These are phyloP conservation scores for Trichosporon sp. DNA, from an alignment of 1,284 basidiomycete species.

Conservation along the genomic window DNA sequence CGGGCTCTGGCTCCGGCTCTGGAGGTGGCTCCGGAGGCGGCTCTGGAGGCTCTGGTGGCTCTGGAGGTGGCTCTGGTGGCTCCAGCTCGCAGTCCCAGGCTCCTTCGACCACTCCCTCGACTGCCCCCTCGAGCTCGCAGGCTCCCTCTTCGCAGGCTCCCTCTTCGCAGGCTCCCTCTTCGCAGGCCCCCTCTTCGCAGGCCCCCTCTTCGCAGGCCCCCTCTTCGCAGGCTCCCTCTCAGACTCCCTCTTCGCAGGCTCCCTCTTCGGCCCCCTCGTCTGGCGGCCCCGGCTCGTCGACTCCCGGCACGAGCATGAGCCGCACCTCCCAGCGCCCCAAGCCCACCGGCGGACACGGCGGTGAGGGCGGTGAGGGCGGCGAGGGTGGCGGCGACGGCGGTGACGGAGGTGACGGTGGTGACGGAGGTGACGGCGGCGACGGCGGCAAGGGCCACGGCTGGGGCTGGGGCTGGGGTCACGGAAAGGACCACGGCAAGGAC, in stretches of 20 bases:
- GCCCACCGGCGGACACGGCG: background rate
- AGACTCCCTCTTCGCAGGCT: background rate
- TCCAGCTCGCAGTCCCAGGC: too few relatives aligned
- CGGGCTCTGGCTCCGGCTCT: background rate
- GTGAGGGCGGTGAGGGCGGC: background rate
- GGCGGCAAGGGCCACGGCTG: background rate
- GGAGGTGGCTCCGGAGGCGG: background rate
- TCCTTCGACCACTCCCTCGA: background rate
- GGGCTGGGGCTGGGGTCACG: background rate
- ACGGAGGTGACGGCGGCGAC: background rate
- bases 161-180: too few relatives aligned
- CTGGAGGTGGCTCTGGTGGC: background rate
- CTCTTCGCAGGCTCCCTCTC: background rate
- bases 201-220: background rate
- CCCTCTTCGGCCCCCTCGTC: too few relatives aligned
- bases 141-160: background rate
- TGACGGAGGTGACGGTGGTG: background rate
- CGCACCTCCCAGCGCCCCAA: background rate
- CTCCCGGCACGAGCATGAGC: background rate
- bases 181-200: too few relatives aligned
- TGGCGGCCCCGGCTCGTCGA: background rate
- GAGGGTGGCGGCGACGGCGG: background rate
- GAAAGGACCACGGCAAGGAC: background rate
- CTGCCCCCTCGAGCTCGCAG: too few relatives aligned
- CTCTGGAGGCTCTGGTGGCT: background rate